Evolutionary conservation across 371 early-diverging fungal species (phyloP).

Genomic region (Fennellomyces sp.): DNA sequence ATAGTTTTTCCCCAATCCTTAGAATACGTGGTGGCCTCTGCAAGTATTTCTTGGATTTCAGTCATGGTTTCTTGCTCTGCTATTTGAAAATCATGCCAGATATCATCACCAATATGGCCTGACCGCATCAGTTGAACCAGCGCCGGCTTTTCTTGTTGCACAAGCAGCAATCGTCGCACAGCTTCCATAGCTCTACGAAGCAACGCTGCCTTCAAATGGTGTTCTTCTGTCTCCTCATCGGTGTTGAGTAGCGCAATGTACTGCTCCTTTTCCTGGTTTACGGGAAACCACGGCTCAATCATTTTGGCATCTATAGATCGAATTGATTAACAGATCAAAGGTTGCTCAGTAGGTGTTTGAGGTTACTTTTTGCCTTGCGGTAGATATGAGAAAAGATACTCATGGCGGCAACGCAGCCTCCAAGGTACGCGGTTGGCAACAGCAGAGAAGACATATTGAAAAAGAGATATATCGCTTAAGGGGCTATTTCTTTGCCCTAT

Average conservation of each 20-base stretch:
- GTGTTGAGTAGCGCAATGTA: slow-evolving; percentile 72
- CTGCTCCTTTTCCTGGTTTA: slow-evolving; percentile 67
- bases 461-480: slow-evolving; percentile 4
- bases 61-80: slow-evolving; percentile 86
- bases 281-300: slow-evolving; percentile 75
- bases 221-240: slow-evolving; percentile 61
- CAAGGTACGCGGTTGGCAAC: slow-evolving; percentile 60
- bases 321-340: neutral
- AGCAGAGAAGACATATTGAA: slow-evolving; percentile 44
- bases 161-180: slow-evolving; percentile 72
- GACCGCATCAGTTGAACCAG: slow-evolving; percentile 76
- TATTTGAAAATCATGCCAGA: slow-evolving; percentile 77
- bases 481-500: too few relatives aligned
- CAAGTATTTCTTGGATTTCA: slow-evolving; percentile 82
- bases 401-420: slow-evolving; percentile 68
- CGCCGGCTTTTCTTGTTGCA: slow-evolving; percentile 87
- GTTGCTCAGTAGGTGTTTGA: neutral
- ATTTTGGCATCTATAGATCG: slow-evolving; percentile 34
- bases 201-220: slow-evolving; percentile 75
- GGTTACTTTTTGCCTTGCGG: slow-evolving; percentile 40
- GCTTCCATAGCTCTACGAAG: slow-evolving; percentile 87
- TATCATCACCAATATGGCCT: slow-evolving; percentile 89
- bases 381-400: slow-evolving; percentile 62
- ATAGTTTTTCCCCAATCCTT: slow-evolving; percentile 88
- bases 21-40: slow-evolving; percentile 82